phyloP scores from a whole-genome alignment of 2,329 filamentous ascomycete species.

The Pseudogymnoascus sp. region DNA sequence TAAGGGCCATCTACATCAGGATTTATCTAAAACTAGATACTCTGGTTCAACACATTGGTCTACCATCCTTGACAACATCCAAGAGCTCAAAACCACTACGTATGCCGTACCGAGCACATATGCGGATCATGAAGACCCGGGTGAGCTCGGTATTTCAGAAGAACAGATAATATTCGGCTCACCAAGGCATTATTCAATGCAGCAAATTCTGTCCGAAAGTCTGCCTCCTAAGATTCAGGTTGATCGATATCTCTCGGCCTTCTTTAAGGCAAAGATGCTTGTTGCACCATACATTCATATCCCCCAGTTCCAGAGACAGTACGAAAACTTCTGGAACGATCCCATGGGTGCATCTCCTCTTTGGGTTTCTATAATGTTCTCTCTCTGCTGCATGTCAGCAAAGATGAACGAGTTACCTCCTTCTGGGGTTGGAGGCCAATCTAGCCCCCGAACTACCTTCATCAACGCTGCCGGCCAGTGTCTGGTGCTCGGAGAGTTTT shows the following conservation, averaged over 20 bases:
- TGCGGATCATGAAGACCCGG: neutral
- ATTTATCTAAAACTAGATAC: conserved; percentile 2
- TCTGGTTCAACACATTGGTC: conserved; percentile 20
- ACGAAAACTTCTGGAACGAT: conserved; percentile 18
- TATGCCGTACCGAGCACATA: neutral
- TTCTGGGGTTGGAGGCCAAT: neutral
- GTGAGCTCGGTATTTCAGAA: neutral
- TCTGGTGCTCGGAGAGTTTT: conserved; percentile 21
- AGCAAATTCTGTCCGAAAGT: conserved; percentile 14
- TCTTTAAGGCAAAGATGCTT: conserved; percentile 15
- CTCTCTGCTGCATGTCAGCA: conserved; percentile 16
- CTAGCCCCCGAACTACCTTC: conserved; percentile 1
- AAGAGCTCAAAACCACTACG: conserved; percentile 14
- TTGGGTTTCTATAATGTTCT: conserved; percentile 22
- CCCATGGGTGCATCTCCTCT: conserved; percentile 13
- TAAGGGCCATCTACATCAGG: neutral
- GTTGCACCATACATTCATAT: conserved; percentile 18
- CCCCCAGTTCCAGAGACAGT: conserved; percentile 19
- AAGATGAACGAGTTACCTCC: conserved; percentile 1
- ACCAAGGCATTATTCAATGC: conserved; percentile 10
- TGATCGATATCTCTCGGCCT: conserved; percentile 17
- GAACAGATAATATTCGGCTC: conserved; percentile 16
- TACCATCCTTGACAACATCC: conserved; percentile 19
- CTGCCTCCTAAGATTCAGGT: conserved; percentile 17
- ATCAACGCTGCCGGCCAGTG: conserved; percentile 18